Percentiles rank a stretch among this genome's conserved stretches.
Conservation (phyloP, 306 rosid genomes). For the Hippophae tibetana region DNA sequence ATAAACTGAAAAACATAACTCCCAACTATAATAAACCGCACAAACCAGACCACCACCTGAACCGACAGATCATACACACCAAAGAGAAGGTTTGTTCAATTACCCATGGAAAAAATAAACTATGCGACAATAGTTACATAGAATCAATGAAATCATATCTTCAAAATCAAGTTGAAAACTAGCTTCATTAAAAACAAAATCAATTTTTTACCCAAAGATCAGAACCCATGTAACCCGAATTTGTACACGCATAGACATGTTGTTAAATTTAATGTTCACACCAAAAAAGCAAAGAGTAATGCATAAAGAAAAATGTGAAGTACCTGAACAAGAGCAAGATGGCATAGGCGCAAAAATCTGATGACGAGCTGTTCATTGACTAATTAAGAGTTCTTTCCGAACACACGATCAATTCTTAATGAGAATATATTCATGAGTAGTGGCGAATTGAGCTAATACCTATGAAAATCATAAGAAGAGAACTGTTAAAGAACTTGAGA, state of each 20-base stretch:
- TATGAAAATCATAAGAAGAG: constrained; percentile 23
- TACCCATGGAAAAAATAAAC: too few species aligned
- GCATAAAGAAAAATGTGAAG: neutral
- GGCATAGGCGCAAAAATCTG: constrained; percentile 15
- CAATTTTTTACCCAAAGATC: constrained; percentile 44
- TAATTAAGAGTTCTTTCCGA: constrained; percentile 16
- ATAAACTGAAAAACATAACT: too few species aligned
- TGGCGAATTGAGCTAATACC: constrained; percentile 23
- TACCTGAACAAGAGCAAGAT: constrained; percentile 35
- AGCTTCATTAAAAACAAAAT: constrained; percentile 76
- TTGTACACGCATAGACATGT: too few species aligned
- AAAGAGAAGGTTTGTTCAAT: too few species aligned
- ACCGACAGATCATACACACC: too few species aligned
- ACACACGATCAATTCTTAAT: constrained; percentile 6
- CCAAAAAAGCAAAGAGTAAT: too few species aligned
- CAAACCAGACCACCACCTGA: too few species aligned
- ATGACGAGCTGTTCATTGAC: constrained; percentile 24
- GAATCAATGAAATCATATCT: constrained; percentile 47
- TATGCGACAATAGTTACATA: too few species aligned
- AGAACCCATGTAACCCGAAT: too few species aligned
- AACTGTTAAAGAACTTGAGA: too few species aligned
- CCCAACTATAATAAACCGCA: too few species aligned
- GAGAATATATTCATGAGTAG: constrained; percentile 13
- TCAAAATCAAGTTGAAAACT: constrained; percentile 98
- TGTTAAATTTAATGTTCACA: too few species aligned